Percentiles rank a stretch among this genome's conserved stretches.
Conservation (phyloP, 352 stramenopile genomes). For the Pythium aphanidermatum region DNA sequence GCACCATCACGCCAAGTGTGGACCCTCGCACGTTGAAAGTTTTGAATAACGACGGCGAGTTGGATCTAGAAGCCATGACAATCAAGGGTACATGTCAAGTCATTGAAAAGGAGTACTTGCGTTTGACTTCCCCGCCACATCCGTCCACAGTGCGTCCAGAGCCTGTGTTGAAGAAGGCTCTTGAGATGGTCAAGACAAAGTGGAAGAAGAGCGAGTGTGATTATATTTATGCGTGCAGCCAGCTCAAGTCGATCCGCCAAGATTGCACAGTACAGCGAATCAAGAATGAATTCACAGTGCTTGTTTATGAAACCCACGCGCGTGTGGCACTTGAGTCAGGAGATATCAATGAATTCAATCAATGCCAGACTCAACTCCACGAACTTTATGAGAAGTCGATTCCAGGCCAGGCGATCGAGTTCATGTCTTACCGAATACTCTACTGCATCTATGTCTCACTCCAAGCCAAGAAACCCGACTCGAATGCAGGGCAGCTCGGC, state of each 20-base stretch:
- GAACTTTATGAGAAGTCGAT: constrained; percentile 83
- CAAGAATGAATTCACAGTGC: constrained; percentile 95
- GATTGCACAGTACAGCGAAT: constrained; percentile 98
- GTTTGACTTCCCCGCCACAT: constrained; percentile 94
- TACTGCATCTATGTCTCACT: constrained; percentile 88
- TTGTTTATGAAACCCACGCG: constrained; percentile 97
- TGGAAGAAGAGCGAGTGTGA: constrained; percentile 84
- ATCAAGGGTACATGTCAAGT: constrained; percentile 93
- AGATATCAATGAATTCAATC: constrained; percentile 97
- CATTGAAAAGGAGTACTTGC: constrained; percentile 98
- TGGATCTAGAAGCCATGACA: constrained; percentile 83
- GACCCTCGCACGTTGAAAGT: constrained; percentile 72
- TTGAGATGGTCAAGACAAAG: constrained; percentile 83
- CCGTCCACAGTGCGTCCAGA: constrained; percentile 94
- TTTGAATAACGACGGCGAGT: constrained; percentile 64
- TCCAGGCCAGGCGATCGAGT: constrained; percentile 71
- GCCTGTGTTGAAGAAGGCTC: constrained; percentile 84
- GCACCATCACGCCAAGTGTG: constrained; percentile 54
- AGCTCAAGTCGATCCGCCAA: constrained; percentile 99
- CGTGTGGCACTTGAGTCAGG: constrained; percentile 93
- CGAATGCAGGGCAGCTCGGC: constrained; percentile 76
- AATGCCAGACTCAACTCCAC: constrained; percentile 87
- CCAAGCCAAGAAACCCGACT: constrained; percentile 82
- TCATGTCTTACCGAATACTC: constrained; percentile 85
- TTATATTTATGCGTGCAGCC: constrained; percentile 95